A percentile compares a stretch with the other conserved stretches of the same genome.
Evolutionary conservation across 2,329 filamentous ascomycete genomes (phyloP).

Genomic region (Scedosporium apiospermum): DNA sequence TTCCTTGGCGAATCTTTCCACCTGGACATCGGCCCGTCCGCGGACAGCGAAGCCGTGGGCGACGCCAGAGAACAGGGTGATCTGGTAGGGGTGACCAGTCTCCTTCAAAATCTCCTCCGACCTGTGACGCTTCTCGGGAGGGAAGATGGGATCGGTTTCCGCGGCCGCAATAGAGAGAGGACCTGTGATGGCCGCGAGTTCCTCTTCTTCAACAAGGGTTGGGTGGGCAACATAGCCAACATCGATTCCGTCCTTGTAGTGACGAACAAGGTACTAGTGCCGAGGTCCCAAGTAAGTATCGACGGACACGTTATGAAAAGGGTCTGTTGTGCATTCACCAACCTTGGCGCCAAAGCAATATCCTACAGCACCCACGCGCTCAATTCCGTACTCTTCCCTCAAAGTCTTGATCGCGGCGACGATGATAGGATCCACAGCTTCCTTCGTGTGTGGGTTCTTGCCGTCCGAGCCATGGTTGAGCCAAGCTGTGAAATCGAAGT

Average conservation of each 20-base stretch:
- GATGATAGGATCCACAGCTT: slow-evolving; percentile 20
- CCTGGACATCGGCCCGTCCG: slow-evolving; percentile 28
- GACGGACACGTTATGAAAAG: neutral
- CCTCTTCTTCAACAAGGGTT: slow-evolving; percentile 59
- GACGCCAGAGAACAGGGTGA: slow-evolving; percentile 64
- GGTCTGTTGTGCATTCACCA: slow-evolving; percentile 9
- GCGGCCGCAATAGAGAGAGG: slow-evolving; percentile 59
- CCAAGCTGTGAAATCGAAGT: slow-evolving; percentile 21
- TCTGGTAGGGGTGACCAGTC: slow-evolving; percentile 57
- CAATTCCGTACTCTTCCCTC: slow-evolving; percentile 42
- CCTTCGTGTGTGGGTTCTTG: slow-evolving; percentile 30
- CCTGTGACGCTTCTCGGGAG: slow-evolving; percentile 51
- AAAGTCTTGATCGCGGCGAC: slow-evolving; percentile 41
- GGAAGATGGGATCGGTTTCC: slow-evolving; percentile 58
- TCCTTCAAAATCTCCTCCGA: slow-evolving; percentile 53
- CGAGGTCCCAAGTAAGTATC: neutral
- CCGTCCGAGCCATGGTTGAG: slow-evolving; percentile 30
- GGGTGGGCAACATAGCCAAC: slow-evolving; percentile 70
- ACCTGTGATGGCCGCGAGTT: slow-evolving; percentile 53
- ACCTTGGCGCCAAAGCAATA: slow-evolving; percentile 72
- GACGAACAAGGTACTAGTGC: slow-evolving; percentile 56
- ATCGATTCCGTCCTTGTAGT: slow-evolving; percentile 53
- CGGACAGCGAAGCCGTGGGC: slow-evolving; percentile 69
- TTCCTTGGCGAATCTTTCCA: slow-evolving; percentile 58
- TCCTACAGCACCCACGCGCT: slow-evolving; percentile 54